Conservation (phyloP, 441 rosid species). For the Brassica hybrid region DNA sequence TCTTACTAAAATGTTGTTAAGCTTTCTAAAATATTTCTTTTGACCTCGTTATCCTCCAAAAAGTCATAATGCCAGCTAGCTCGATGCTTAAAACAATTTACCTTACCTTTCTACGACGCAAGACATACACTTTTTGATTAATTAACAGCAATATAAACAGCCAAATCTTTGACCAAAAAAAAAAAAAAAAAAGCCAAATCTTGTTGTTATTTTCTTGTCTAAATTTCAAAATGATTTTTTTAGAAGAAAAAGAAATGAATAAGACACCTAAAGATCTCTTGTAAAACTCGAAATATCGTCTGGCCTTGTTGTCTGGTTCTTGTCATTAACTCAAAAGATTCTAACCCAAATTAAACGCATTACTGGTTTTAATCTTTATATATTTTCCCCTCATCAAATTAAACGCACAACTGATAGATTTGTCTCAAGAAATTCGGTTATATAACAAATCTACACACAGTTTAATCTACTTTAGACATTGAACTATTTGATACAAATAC, state of each 20-base stretch:
- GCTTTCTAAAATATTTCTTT: slow-evolving; percentile 30
- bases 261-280: slow-evolving; percentile 25
- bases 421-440: background rate
- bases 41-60: slow-evolving; percentile 39
- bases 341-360: too few relatives aligned
- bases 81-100: slow-evolving; percentile 1
- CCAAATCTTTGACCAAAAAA: too few relatives aligned
- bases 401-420: background rate
- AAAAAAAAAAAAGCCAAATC: too few relatives aligned
- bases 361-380: background rate
- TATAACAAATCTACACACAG: background rate
- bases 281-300: slow-evolving; percentile 20
- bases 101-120: slow-evolving; percentile 26
- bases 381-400: background rate
- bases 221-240: background rate
- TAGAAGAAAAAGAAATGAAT: background rate
- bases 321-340: slow-evolving; percentile 9
- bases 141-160: background rate
- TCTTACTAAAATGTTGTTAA: slow-evolving; percentile 10
- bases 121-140: background rate
- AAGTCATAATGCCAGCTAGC: slow-evolving; percentile 38
- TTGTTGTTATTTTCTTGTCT: too few relatives aligned
- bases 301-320: slow-evolving; percentile 16
- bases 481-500: background rate
- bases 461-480: background rate